Evolutionary conservation across 2,329 filamentous ascomycete genomes (phyloP).

Genomic region (Zopfia rhizophila): DNA sequence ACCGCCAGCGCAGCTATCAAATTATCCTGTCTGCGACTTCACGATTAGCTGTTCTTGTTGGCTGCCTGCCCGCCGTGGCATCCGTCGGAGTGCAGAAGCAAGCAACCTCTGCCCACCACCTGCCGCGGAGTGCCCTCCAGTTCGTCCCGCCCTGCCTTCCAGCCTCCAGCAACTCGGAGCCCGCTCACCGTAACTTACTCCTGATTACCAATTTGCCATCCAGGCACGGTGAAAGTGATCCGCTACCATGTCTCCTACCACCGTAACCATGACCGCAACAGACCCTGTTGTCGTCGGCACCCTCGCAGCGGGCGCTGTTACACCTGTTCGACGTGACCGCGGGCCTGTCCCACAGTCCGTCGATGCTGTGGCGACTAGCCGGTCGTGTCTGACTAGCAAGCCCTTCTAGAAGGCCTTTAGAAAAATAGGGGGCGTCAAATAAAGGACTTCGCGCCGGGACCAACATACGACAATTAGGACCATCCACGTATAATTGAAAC

Average conservation of each 20-base stretch:
- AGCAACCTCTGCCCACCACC: neutral
- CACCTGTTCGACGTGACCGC: conserved; percentile 39
- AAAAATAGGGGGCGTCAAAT: conserved; percentile 42
- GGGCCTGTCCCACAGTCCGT: conserved; percentile 24
- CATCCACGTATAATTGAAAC: conserved; percentile 38
- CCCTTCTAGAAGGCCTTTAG: conserved; percentile 51
- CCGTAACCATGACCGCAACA: conserved; percentile 12
- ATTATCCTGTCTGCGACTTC: too few species aligned
- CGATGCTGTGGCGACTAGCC: conserved; percentile 29
- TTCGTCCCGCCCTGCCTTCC: conserved; percentile 2
- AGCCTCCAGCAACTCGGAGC: neutral
- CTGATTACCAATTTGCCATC: conserved; percentile 22
- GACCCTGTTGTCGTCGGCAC: conserved; percentile 16
- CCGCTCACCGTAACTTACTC: conserved; percentile 11
- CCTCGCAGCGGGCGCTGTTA: conserved; percentile 23
- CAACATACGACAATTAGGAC: conserved; percentile 25
- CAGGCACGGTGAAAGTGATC: conserved; percentile 19
- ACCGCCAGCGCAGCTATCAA: too few species aligned
- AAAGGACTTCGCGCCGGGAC: conserved; percentile 27
- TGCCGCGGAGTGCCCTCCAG: neutral
- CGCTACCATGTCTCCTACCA: conserved; percentile 16
- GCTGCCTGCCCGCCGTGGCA: conserved; percentile 7
- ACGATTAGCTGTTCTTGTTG: too few species aligned
- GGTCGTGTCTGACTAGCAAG: conserved; percentile 37
- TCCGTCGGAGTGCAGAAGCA: neutral